A percentile compares a stretch with the other conserved stretches of the same genome.
Evolutionary conservation across 208 protist genomes (phyloP).

Genomic region (Leishmania arabica): DNA sequence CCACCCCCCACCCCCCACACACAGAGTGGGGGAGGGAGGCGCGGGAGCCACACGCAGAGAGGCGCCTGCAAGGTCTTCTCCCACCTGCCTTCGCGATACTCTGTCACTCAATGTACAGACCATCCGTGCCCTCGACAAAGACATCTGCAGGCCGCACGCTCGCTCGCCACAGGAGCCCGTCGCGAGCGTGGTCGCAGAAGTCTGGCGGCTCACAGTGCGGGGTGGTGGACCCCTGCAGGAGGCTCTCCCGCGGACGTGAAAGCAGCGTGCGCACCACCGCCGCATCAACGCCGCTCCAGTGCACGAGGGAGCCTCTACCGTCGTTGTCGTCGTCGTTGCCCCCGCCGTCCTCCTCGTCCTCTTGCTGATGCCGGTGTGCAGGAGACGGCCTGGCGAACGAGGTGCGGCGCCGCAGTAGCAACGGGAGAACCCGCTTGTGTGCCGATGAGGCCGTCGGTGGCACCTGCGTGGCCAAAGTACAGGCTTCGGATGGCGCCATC

Average conservation of each 20-base stretch:
- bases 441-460: background rate
- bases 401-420: background rate
- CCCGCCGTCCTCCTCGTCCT: background rate
- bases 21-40: background rate
- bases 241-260: constrained; percentile 23
- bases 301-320: background rate
- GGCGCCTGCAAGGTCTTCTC: background rate
- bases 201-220: constrained; percentile 75
- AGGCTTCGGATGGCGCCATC: background rate
- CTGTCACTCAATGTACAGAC: constrained; percentile 16
- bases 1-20: too few relatives aligned
- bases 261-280: constrained; percentile 3
- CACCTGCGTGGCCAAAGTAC: background rate
- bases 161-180: constrained; percentile 14
- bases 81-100: background rate
- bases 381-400: background rate
- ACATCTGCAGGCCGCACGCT: constrained; percentile 28
- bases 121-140: constrained; percentile 34
- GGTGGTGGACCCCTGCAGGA: constrained; percentile 57
- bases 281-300: constrained; percentile 18
- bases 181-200: constrained; percentile 30
- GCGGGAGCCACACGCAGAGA: background rate
- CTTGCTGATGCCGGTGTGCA: background rate
- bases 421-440: constrained; percentile 7
- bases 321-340: background rate